These are phyloP conservation scores for Malus hybrid DNA, from an alignment of 331 rosid genomes.

Conservation along the genomic window DNA sequence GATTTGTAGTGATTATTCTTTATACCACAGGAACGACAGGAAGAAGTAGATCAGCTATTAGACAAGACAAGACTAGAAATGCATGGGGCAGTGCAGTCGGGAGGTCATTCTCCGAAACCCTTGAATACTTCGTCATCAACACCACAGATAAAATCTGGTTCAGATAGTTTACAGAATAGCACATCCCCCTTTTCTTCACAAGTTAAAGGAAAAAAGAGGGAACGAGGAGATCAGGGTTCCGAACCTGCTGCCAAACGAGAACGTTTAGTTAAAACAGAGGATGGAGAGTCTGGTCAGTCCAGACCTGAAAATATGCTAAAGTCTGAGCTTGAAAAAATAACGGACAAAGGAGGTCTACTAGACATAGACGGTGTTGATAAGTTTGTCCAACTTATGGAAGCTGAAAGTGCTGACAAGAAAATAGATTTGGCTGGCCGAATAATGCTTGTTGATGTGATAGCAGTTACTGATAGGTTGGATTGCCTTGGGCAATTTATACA, in stretches of 20 bases:
- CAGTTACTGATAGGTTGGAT: conserved; percentile 59
- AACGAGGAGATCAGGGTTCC: conserved; percentile 61
- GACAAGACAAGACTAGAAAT: conserved; percentile 57
- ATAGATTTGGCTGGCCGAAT: conserved; percentile 64
- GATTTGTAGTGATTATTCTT: conserved; percentile 7
- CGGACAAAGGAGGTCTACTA: conserved; percentile 72
- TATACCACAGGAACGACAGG: conserved; percentile 57
- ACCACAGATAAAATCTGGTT: conserved; percentile 52
- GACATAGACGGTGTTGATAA: conserved; percentile 65
- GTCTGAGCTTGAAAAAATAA: conserved; percentile 58
- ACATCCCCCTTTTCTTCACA: conserved; percentile 56
- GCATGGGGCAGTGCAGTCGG: conserved; percentile 74
- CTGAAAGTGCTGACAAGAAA: conserved; percentile 55
- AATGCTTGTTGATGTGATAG: conserved; percentile 68
- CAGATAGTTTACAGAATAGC: conserved; percentile 64
- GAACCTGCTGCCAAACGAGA: conserved; percentile 51
- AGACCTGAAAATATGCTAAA: conserved; percentile 49
- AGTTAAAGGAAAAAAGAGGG: conserved; percentile 69
- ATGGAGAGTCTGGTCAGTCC: conserved; percentile 50
- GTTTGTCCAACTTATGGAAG: conserved; percentile 67
- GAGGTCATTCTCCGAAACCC: conserved; percentile 83
- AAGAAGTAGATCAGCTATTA: conserved; percentile 69
- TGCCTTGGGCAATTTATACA: conserved; percentile 69
- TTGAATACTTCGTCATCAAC: conserved; percentile 65
- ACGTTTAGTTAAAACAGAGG: conserved; percentile 46